phyloP scores from a whole-genome alignment of 768 basidiomycete species.

The Candolleomyces efflorescens region DNA sequence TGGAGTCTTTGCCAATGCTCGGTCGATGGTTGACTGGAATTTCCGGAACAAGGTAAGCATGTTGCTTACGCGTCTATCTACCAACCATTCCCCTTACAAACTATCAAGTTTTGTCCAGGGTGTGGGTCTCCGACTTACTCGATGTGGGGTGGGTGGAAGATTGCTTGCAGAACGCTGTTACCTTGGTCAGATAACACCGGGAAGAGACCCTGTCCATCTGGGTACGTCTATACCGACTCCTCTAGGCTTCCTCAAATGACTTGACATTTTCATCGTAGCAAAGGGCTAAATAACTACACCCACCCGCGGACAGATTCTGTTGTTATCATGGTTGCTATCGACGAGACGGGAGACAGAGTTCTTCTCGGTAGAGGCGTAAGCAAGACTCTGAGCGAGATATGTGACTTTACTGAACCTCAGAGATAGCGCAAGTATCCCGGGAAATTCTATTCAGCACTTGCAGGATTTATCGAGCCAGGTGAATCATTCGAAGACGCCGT shows the following conservation, averaged over 20 bases:
- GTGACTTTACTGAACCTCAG: conserved; percentile 1
- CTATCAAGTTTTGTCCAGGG: conserved; percentile 79
- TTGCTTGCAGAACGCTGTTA: conserved; percentile 69
- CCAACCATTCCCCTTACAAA: no score
- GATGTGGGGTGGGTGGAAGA: conserved; percentile 96
- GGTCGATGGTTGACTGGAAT: conserved; percentile 93
- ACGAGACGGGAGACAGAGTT: conserved; percentile 76
- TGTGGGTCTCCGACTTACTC: conserved; percentile 82
- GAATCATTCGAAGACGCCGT: conserved; percentile 96
- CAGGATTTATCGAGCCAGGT: conserved; percentile 93
- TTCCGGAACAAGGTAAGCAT: conserved; percentile 73
- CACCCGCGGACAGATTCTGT: conserved; percentile 85
- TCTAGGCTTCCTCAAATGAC: not conserved
- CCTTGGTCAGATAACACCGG: conserved; percentile 69
- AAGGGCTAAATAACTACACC: conserved; percentile 82
- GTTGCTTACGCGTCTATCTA: not conserved
- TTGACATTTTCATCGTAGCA: conserved; percentile 36
- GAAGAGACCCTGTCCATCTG: conserved; percentile 66
- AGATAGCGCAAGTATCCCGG: conserved; percentile 59
- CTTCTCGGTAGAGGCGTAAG: conserved; percentile 83
- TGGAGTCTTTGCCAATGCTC: conserved; percentile 70
- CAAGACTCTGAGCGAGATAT: conserved; percentile 5
- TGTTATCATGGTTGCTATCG: conserved; percentile 86
- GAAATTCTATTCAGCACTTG: conserved; percentile 83
- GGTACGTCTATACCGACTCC: conserved; percentile 36